Conservation (phyloP, 345 rosid species). For the Ailanthus altissimus region DNA sequence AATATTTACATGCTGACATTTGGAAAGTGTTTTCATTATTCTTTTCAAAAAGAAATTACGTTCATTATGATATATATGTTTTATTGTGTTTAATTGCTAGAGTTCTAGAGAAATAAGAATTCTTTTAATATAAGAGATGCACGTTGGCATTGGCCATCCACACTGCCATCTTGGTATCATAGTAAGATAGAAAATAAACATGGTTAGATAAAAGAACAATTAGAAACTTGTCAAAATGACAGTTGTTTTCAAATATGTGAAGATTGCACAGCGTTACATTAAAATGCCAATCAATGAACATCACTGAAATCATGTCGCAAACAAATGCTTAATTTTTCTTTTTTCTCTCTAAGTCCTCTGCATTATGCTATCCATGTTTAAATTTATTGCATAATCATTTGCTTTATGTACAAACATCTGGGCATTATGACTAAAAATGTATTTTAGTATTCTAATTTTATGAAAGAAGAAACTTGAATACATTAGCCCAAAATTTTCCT, state of each 20-base stretch:
- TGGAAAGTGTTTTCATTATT: neutral
- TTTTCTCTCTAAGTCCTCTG: neutral
- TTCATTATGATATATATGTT: neutral
- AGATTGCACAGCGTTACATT: no score
- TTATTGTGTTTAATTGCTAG: neutral
- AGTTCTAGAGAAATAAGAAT: neutral
- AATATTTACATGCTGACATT: slow-evolving; percentile 4
- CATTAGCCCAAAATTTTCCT: neutral
- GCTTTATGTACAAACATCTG: neutral
- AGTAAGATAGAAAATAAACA: neutral
- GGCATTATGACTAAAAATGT: neutral
- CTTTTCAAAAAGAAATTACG: no score
- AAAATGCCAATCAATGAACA: neutral
- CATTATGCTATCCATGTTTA: neutral
- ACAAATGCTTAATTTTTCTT: neutral
- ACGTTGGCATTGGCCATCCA: neutral
- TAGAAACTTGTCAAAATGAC: neutral
- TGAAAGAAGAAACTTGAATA: neutral
- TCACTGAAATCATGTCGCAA: neutral
- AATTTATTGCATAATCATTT: neutral
- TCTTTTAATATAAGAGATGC: neutral
- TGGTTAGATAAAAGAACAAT: neutral
- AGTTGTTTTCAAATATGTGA: neutral
- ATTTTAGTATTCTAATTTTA: neutral
- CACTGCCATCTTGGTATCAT: neutral